Conservation (phyloP, 2,329 filamentous ascomycete genomes). For the Colletotrichum sp. region DNA sequence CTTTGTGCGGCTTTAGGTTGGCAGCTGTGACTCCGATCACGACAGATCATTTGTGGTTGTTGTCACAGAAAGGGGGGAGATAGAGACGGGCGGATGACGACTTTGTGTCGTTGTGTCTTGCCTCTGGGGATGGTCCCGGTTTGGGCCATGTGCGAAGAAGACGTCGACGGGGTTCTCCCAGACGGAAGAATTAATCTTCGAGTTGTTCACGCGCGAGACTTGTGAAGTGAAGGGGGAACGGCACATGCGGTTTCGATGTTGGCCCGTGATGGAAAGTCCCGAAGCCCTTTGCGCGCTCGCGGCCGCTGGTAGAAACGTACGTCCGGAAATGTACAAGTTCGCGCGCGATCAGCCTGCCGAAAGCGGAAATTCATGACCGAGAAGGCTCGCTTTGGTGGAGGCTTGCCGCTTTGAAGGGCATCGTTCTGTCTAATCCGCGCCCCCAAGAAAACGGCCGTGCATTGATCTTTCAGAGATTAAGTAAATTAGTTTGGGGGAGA, state of each 20-base stretch:
- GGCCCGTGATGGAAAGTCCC: neutral
- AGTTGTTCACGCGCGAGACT: neutral
- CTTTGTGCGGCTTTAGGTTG: neutral
- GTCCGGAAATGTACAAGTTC: neutral
- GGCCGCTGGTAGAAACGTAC: neutral
- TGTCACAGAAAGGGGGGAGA: neutral
- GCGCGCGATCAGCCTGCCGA: neutral
- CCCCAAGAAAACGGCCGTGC: neutral
- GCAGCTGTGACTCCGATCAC: slow-evolving; percentile 15
- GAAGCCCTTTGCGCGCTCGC: neutral
- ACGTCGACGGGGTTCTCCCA: neutral
- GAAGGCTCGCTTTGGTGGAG: neutral
- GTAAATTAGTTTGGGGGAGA: neutral
- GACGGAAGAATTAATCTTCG: neutral
- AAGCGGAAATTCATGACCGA: slow-evolving; percentile 1
- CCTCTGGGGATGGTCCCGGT: neutral
- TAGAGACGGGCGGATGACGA: neutral
- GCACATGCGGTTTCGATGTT: neutral
- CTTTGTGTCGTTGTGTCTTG: neutral
- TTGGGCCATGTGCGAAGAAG: neutral
- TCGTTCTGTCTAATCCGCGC: neutral
- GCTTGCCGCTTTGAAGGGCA: neutral
- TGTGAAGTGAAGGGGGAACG: neutral
- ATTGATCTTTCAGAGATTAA: neutral
- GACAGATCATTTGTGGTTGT: neutral